Evolutionary conservation across 306 rosid genomes (phyloP).

Genomic region (Vigna trinervia): DNA sequence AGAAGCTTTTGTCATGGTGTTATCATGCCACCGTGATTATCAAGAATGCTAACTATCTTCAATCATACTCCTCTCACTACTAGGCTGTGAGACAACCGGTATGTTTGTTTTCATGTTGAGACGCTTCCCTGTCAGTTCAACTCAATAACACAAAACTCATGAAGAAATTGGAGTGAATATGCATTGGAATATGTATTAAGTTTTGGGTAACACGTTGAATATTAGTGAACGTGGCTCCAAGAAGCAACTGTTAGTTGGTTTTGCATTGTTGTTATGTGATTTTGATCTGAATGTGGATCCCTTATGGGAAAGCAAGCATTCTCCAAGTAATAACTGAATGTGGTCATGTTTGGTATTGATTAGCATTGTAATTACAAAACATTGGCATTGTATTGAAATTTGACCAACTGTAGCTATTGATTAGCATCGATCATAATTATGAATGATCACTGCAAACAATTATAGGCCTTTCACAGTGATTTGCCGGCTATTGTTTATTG

Average conservation of each 20-base stretch:
- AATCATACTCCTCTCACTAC: not conserved
- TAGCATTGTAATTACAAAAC: not conserved
- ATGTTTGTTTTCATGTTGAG: too few relatives aligned
- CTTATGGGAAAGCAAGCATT: too few relatives aligned
- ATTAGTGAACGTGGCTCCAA: too few relatives aligned
- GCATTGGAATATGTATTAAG: too few relatives aligned
- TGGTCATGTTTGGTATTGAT: not conserved
- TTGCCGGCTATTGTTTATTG: not conserved
- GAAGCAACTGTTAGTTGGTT: too few relatives aligned
- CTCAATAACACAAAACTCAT: too few relatives aligned
- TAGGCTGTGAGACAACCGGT: not conserved
- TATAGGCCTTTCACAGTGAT: not conserved
- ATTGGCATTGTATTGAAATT: conserved; percentile 21
- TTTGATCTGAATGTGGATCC: too few relatives aligned
- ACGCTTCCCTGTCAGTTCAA: too few relatives aligned
- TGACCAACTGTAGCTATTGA: conserved; percentile 10
- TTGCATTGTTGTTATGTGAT: too few relatives aligned
- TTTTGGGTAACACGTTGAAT: too few relatives aligned
- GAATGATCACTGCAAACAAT: conserved; percentile 22
- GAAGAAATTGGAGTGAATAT: too few relatives aligned
- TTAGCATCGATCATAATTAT: conserved; percentile 1
- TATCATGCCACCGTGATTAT: conserved; percentile 2
- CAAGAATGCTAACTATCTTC: not conserved
- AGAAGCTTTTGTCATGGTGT: not conserved
- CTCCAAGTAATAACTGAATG: not conserved